phyloP scores from a whole-genome alignment of 2,329 filamentous ascomycete species.

The Colletotrichum cereale region DNA sequence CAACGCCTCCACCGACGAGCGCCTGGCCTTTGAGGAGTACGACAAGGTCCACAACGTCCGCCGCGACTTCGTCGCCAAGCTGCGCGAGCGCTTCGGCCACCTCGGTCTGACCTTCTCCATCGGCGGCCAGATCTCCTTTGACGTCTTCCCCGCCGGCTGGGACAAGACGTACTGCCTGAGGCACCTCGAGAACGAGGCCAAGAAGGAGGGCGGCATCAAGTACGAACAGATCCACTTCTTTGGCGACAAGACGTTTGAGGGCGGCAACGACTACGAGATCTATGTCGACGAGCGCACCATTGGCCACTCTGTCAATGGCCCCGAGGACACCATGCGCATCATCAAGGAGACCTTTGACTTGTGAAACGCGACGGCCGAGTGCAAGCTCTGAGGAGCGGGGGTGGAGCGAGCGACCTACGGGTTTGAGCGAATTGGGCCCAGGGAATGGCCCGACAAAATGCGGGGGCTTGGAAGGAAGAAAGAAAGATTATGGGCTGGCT shows the following conservation, averaged over 20 bases:
- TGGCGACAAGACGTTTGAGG: slow-evolving; percentile 91
- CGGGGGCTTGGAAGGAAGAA: not conserved
- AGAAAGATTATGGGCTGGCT: not conserved
- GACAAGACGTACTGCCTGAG: slow-evolving; percentile 98
- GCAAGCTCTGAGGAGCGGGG: slow-evolving; percentile 14
- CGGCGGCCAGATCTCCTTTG: slow-evolving; percentile 97
- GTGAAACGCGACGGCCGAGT: slow-evolving; percentile 49
- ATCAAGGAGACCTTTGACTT: slow-evolving; percentile 85
- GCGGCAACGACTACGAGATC: slow-evolving; percentile 97
- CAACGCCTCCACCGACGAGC: slow-evolving; percentile 85
- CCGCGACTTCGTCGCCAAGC: slow-evolving; percentile 78
- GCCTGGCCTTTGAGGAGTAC: slow-evolving; percentile 84
- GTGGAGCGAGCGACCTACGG: slow-evolving; percentile 12
- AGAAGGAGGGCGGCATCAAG: slow-evolving; percentile 75
- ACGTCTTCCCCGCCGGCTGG: slow-evolving; percentile 97
- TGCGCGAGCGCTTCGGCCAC: slow-evolving; percentile 86
- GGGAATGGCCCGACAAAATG: not conserved
- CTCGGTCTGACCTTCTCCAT: slow-evolving; percentile 93
- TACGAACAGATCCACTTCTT: slow-evolving; percentile 98
- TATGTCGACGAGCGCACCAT: slow-evolving; percentile 84
- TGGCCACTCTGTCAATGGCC: slow-evolving; percentile 85
- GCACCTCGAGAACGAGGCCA: slow-evolving; percentile 86
- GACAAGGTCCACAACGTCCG: slow-evolving; percentile 84
- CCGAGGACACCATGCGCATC: slow-evolving; percentile 84
- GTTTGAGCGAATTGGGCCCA: not conserved